Conservation (phyloP, 352 stramenopile species). For the Peronospora belbahrii region DNA sequence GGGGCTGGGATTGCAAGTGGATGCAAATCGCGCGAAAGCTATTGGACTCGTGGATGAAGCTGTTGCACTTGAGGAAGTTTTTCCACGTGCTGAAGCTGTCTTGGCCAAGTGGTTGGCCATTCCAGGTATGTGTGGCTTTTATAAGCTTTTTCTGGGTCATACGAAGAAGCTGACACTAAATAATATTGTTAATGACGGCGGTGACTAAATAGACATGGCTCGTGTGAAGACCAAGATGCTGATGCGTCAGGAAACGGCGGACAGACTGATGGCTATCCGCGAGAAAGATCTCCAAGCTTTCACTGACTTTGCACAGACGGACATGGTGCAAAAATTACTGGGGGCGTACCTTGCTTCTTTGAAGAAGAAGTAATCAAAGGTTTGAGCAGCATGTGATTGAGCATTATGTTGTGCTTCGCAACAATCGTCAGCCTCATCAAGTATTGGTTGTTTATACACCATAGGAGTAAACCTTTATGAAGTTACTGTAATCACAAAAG, state of each 20-base stretch:
- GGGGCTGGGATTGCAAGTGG: slow-evolving; percentile 65
- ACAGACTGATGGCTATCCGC: slow-evolving; percentile 42
- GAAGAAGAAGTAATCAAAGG: slow-evolving; percentile 42
- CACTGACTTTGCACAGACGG: slow-evolving; percentile 63
- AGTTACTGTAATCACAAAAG: too few species aligned
- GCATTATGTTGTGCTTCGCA: not conserved
- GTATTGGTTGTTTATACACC: not conserved
- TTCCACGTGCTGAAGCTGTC: slow-evolving; percentile 47
- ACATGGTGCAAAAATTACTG: slow-evolving; percentile 80
- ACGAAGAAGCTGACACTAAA: not conserved
- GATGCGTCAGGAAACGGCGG: slow-evolving; percentile 68
- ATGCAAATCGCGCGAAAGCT: slow-evolving; percentile 60
- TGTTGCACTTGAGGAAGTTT: slow-evolving; percentile 65
- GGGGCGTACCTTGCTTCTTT: slow-evolving; percentile 70
- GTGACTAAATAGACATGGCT: slow-evolving; percentile 48
- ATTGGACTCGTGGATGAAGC: slow-evolving; percentile 78
- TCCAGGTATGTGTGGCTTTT: slow-evolving; percentile 34
- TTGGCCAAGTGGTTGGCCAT: slow-evolving; percentile 79
- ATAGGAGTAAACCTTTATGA: not conserved
- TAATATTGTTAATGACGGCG: not conserved
- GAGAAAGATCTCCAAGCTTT: slow-evolving; percentile 65
- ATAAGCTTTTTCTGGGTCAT: not conserved
- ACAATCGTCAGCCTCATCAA: not conserved
- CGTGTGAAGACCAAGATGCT: slow-evolving; percentile 69
- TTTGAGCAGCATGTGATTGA: not conserved